Percentiles rank a stretch among this genome's conserved stretches.
phyloP scores from a whole-genome alignment of 169 alveolate genomes.

The Neospora caninum region DNA sequence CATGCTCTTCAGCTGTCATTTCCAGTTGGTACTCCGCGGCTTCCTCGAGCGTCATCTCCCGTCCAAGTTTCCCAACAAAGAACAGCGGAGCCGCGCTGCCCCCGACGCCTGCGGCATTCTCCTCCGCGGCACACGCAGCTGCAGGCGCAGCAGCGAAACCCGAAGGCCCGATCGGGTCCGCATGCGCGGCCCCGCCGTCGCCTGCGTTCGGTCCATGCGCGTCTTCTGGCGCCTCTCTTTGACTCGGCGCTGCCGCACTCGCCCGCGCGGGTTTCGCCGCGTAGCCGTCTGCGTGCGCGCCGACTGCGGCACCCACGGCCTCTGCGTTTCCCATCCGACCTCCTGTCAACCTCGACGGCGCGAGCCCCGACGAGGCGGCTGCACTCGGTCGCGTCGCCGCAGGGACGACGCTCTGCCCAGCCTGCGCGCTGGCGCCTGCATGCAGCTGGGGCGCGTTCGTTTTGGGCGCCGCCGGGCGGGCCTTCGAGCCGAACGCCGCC shows the following conservation, averaged over 20 bases:
- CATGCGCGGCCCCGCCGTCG: neutral
- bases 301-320: neutral
- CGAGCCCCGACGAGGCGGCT: neutral
- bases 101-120: neutral
- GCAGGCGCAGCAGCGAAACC: slow-evolving; percentile 6
- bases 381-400: neutral
- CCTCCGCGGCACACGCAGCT: slow-evolving; percentile 15
- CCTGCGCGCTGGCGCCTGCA: neutral
- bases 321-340: neutral
- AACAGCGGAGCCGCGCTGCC: slow-evolving; percentile 30
- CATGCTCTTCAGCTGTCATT: slow-evolving; percentile 52
- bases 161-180: neutral
- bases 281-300: neutral
- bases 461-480: neutral
- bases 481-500: neutral
- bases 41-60: slow-evolving; percentile 52
- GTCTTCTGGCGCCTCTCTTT: neutral
- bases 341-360: too few relatives aligned
- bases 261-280: neutral
- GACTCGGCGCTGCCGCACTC: neutral
- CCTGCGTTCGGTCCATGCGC: too few relatives aligned
- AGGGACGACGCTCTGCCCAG: neutral
- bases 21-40: slow-evolving; percentile 48
- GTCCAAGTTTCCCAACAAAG: slow-evolving; percentile 20
- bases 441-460: neutral